Base-by-base conservation (phyloP, 2,329 filamentous ascomycete species). In the Microcera coccophila region DNA sequence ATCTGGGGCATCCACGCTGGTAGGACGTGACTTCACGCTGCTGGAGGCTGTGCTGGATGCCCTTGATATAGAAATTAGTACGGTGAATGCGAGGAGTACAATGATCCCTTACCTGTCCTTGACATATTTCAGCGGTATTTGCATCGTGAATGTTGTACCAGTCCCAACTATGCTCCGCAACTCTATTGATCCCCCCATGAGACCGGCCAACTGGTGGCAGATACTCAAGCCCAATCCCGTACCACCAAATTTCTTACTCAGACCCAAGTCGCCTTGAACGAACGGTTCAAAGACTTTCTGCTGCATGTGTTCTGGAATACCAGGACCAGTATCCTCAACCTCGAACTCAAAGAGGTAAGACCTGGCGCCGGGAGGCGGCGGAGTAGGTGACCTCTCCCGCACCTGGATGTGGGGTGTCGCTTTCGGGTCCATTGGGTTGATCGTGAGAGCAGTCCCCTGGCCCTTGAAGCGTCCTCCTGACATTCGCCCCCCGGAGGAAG, bases 221-320 rank as follows among this genome's bases (percentile, higher is more conserved):
- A 96, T 96, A 58, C 86, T 91, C 41, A 96, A 65, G 2, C 90
- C 90, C 2, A 95, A 71, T 4, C 90, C 90, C 1, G 90, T 95
- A 14, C 90, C 90, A 15, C 89, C 89, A 60, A 84, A 94, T 59
- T 93, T 93, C 64, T 89, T 94, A 69, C 86, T 94, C 14, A 96
- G 69, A 1, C 89, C 87, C 2, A 93, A 70, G 60, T 95, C 90
- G n/a, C 87, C 90, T 64, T 96, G 90, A 0, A 95, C 87, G 59
- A 96, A 96, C 1, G 90, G 90, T 62, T 95, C 90, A 61, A 96
- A 96, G 9, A 96, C 88, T 53, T 84, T 84, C 43, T 87, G 74
- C 54, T 90, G 88, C 63, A 94, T 79, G 50, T 84, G 71, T 5
- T 82, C 78, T 0, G 88, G 81, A 42, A 95, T 95, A 20, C 90